phyloP scores from a whole-genome alignment of 2,329 filamentous ascomycete species.

The Alternaria gaisen region DNA sequence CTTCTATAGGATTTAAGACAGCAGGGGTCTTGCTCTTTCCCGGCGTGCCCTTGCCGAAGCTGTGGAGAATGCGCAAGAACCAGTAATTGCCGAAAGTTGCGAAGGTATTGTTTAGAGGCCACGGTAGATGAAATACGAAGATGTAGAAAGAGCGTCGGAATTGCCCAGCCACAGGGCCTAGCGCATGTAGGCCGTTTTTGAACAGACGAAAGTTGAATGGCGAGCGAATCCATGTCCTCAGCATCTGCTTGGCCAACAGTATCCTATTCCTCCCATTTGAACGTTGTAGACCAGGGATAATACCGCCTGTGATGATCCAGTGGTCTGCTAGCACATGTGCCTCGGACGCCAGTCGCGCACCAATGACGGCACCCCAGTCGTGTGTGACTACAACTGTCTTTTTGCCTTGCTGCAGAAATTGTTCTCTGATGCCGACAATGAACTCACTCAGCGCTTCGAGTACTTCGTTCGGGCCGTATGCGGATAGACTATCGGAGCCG shows the following conservation, averaged over 20 bases:
- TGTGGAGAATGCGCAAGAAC: slow-evolving; percentile 57
- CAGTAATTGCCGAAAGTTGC: slow-evolving; percentile 61
- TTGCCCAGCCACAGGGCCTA: slow-evolving; percentile 61
- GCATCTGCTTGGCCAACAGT: slow-evolving; percentile 59
- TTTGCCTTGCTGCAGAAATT: slow-evolving; percentile 48
- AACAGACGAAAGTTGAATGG: slow-evolving; percentile 59
- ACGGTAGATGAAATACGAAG: slow-evolving; percentile 63
- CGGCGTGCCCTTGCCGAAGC: slow-evolving; percentile 47
- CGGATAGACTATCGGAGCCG: slow-evolving; percentile 62
- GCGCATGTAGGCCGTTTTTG: slow-evolving; percentile 53
- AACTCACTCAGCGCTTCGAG: slow-evolving; percentile 64
- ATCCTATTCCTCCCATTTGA: slow-evolving; percentile 55
- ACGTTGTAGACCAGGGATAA: slow-evolving; percentile 54
- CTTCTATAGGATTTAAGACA: slow-evolving; percentile 30
- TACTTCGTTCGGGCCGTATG: slow-evolving; percentile 61
- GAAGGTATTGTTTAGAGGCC: slow-evolving; percentile 54
- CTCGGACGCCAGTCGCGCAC: slow-evolving; percentile 66
- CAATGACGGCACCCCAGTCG: slow-evolving; percentile 65
- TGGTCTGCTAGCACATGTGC: slow-evolving; percentile 64
- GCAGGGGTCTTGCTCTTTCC: slow-evolving; percentile 13
- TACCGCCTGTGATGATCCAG: slow-evolving; percentile 63
- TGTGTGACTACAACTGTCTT: slow-evolving; percentile 60
- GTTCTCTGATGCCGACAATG: slow-evolving; percentile 59
- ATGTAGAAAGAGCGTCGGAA: slow-evolving; percentile 62
- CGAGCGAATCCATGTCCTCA: slow-evolving; percentile 57